These are phyloP conservation scores for Arctium minus DNA, from an alignment of 129 eudicot genomes.

Conservation along the genomic window DNA sequence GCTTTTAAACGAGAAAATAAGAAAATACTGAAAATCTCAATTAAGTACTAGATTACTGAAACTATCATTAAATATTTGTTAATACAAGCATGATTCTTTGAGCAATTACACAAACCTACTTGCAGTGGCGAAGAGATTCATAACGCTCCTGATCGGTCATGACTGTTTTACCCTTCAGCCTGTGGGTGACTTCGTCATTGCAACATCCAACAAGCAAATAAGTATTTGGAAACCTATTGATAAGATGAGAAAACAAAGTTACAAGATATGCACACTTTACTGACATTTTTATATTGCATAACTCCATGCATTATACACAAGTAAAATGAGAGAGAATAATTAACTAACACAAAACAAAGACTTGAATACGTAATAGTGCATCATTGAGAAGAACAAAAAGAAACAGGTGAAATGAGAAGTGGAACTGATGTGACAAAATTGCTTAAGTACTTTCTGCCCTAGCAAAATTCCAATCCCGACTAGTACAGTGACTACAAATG, in stretches of 20 bases:
- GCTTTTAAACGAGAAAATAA: neutral
- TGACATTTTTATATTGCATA: neutral
- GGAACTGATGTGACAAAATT: neutral
- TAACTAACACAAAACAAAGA: neutral
- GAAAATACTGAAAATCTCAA: neutral
- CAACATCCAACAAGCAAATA: conserved; percentile 85
- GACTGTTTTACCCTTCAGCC: conserved; percentile 86
- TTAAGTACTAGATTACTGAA: neutral
- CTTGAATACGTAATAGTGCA: neutral
- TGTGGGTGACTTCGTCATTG: conserved; percentile 75
- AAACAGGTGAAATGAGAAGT: neutral
- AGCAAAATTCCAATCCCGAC: neutral
- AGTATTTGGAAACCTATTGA: conserved; percentile 68
- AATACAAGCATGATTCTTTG: neutral
- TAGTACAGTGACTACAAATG: neutral
- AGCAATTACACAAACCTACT: conserved; percentile 34
- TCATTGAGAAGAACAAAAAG: neutral
- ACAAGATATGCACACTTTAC: neutral
- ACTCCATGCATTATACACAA: neutral
- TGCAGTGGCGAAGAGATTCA: conserved; percentile 91
- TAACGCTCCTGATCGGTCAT: conserved; percentile 75
- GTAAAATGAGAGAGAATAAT: neutral
- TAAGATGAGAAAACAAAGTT: conserved; percentile 17
- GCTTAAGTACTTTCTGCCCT: neutral
- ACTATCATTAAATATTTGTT: neutral